Percentiles rank a stretch among this genome's conserved stretches.
These are phyloP conservation scores for Punica granatum DNA, from an alignment of 345 rosid genomes.

Conservation along the genomic window DNA sequence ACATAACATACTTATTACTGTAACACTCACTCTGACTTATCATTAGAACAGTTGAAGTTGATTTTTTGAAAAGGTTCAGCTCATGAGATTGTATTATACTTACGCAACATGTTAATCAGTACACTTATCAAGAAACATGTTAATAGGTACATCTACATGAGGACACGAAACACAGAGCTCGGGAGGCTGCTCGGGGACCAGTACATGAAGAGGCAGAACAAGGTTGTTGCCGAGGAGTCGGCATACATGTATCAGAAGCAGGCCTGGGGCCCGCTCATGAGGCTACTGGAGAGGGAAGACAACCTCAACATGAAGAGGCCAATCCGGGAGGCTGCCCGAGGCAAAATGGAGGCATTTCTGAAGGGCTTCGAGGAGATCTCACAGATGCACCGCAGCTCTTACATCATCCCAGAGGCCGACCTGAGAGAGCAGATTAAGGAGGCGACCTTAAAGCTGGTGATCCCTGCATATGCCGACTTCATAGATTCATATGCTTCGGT, in stretches of 20 bases:
- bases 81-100: neutral
- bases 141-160: conserved; percentile 40
- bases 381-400: conserved; percentile 24
- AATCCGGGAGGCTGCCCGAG: conserved; percentile 15
- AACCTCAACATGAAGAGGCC: neutral
- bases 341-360: conserved; percentile 34
- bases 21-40: too few species aligned
- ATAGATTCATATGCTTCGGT: conserved; percentile 13
- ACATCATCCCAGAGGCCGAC: conserved; percentile 36
- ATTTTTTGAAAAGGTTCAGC: neutral
- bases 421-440: conserved; percentile 47
- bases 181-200: conserved; percentile 44
- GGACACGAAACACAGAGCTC: conserved; percentile 46
- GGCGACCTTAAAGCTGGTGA: conserved; percentile 36
- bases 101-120: too few species aligned
- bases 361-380: conserved; percentile 36
- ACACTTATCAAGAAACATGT: too few species aligned
- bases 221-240: conserved; percentile 47
- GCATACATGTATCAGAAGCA: conserved; percentile 52
- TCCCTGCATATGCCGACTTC: conserved; percentile 36
- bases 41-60: neutral
- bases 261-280: conserved; percentile 42
- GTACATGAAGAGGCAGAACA: conserved; percentile 35
- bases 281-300: conserved; percentile 28
- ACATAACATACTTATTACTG: too few species aligned